A percentile compares a stretch with the other conserved stretches of the same genome.
phyloP scores from a whole-genome alignment of 768 basidiomycete species.

The Hydnomerulius pinastri region DNA sequence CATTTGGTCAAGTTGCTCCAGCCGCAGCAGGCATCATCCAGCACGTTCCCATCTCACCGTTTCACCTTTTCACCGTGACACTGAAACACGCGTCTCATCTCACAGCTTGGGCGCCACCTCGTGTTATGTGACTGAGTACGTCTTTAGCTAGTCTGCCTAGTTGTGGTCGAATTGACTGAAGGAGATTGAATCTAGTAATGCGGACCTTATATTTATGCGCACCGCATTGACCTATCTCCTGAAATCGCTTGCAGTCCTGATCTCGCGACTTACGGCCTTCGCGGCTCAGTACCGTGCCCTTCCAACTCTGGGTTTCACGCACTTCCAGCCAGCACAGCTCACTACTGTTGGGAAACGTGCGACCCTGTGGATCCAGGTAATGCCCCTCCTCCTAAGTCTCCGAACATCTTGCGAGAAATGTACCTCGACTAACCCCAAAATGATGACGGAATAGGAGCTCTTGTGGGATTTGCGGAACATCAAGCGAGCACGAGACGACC shows the following conservation, averaged over 20 bases:
- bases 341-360: conserved; percentile 98
- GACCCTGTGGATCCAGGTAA: conserved; percentile 92
- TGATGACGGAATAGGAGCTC: conserved; percentile 59
- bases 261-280: conserved; percentile 84
- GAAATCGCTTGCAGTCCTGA: conserved; percentile 85
- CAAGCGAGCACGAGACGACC: conserved; percentile 82
- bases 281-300: conserved; percentile 84
- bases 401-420: neutral
- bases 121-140: conserved; percentile 98
- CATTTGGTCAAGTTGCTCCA: conserved; percentile 91
- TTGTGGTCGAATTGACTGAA: conserved; percentile 12
- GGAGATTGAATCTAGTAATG: conserved; percentile 63
- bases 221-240: conserved; percentile 83
- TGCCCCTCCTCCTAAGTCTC: conserved; percentile 8
- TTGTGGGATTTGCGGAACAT: conserved; percentile 96
- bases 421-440: neutral
- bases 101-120: conserved; percentile 91
- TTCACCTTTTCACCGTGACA: conserved; percentile 8
- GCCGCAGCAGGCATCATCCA: conserved; percentile 97
- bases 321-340: conserved; percentile 98
- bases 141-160: conserved; percentile 16
- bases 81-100: conserved; percentile 12
- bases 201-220: conserved; percentile 96
- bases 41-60: conserved; percentile 42
- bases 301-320: conserved; percentile 96